Base-by-base conservation (phyloP, 257 asterid species). In the Salvia rosmarinus region DNA sequence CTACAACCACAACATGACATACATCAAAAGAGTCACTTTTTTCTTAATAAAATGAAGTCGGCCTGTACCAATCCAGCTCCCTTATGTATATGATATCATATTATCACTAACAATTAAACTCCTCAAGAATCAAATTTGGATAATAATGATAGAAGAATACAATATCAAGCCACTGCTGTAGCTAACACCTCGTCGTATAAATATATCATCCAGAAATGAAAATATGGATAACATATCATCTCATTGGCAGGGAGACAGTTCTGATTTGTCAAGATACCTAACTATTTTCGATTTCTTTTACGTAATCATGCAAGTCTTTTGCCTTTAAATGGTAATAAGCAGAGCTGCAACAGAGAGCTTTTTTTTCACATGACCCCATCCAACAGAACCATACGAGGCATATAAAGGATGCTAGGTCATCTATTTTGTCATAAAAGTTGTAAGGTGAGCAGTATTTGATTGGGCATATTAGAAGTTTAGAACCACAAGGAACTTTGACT, bases 81-180 rank as follows among this genome's bases (percentile, higher is more conserved):
- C 52, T 11, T n/a, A 7, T 7, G 10, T 55, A 28, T 46, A 42
- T 25, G 30, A 51, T 34, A 69, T 60, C 64, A 52, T 32, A 49
- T 34, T 59, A 56, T 47, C 61, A 30, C 30, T 6, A 35, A 49
- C 17, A 34, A 28, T 52, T 23, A 59, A 44, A 49, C 8, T 68
- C 60, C 55, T 68, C 40, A 56, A 61, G 52, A 43, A 77, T 68
- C 65, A 55, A 25, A 68, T 6, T 39, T 21, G 4, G 17, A 56
- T n/a, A 20, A 67, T 5, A 47, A 72, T 12, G 39, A 23, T 20
- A 42, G 52, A 21, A 78, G 52, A 68, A 32, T 39, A 13, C n/a
- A 65, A 28, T 34, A 23, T 40, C 74, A 58, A 23, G 72, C 58
- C 32, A 4, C 46, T 42, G 63, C 11, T 23, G 14, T 37, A 54